Conservation (phyloP, 306 rosid genomes). For the Castanopsis chinensis region DNA sequence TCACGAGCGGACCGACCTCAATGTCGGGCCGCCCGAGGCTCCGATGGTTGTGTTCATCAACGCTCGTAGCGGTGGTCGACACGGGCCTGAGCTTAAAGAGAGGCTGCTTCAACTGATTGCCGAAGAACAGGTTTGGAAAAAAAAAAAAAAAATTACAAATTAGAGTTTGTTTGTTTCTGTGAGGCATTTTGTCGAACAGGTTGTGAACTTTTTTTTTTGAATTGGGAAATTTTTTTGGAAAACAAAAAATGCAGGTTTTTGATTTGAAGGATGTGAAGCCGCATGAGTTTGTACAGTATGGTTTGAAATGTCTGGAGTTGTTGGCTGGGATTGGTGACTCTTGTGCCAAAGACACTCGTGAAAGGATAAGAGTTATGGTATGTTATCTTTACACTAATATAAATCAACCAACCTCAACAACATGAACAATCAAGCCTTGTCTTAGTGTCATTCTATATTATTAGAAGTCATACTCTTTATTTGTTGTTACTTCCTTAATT, state of each 20-base stretch:
- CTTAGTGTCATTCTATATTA: no score
- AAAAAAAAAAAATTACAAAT: no score
- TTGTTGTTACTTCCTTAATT: no score
- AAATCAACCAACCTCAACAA: neutral
- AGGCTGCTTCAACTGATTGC: slow-evolving; percentile 73
- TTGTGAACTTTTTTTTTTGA: neutral
- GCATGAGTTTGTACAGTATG: slow-evolving; percentile 76
- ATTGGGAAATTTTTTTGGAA: slow-evolving; percentile 1
- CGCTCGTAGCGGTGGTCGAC: slow-evolving; percentile 80
- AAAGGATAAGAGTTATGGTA: slow-evolving; percentile 86
- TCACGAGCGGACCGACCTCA: slow-evolving; percentile 14
- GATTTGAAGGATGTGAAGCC: slow-evolving; percentile 89
- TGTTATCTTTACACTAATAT: slow-evolving; percentile 21
- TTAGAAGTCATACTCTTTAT: no score
- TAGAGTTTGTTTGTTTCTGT: no score
- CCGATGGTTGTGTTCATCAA: slow-evolving; percentile 92
- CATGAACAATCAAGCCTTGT: no score
- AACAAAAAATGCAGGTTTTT: slow-evolving; percentile 60
- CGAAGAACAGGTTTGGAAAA: slow-evolving; percentile 70
- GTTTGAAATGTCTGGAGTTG: slow-evolving; percentile 79
- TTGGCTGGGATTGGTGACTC: slow-evolving; percentile 66
- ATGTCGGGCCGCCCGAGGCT: slow-evolving; percentile 34
- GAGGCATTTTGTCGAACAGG: no score
- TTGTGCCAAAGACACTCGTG: slow-evolving; percentile 81
- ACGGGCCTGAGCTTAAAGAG: slow-evolving; percentile 78